Evolutionary conservation across 2,329 filamentous ascomycete species (phyloP).

Genomic region (Samsoniella hepiali): DNA sequence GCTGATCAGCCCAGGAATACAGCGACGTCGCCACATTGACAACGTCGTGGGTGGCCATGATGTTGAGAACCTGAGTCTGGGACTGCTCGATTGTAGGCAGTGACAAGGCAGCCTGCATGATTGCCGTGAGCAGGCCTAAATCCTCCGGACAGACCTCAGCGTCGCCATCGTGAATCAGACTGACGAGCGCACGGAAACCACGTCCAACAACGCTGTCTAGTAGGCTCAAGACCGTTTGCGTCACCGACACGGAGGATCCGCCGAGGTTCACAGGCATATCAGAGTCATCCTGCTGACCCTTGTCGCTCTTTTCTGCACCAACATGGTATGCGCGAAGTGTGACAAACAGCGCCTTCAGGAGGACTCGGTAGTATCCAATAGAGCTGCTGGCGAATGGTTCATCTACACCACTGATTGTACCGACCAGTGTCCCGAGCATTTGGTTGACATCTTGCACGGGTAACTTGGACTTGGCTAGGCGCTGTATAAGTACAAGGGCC

Average conservation of each 20-base stretch:
- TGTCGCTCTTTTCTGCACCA: slow-evolving; percentile 15
- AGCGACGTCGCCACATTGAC: slow-evolving; percentile 80
- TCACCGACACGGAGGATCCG: slow-evolving; percentile 42
- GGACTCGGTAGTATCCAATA: slow-evolving; percentile 72
- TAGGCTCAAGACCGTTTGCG: slow-evolving; percentile 70
- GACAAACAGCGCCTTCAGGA: slow-evolving; percentile 83
- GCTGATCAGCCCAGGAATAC: slow-evolving; percentile 89
- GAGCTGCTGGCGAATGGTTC: slow-evolving; percentile 52
- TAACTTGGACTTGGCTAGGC: slow-evolving; percentile 60
- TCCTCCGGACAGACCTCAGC: slow-evolving; percentile 66
- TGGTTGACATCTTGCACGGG: slow-evolving; percentile 50
- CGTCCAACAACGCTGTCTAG: slow-evolving; percentile 74
- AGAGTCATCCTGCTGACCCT: slow-evolving; percentile 19
- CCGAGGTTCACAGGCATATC: slow-evolving; percentile 35
- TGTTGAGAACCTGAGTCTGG: slow-evolving; percentile 67
- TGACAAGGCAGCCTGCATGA: slow-evolving; percentile 78
- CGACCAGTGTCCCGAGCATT: slow-evolving; percentile 49
- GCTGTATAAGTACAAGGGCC: slow-evolving; percentile 77
- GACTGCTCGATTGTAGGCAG: slow-evolving; percentile 73
- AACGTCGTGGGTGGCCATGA: slow-evolving; percentile 67
- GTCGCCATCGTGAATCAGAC: slow-evolving; percentile 74
- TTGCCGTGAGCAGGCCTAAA: slow-evolving; percentile 80
- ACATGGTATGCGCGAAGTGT: slow-evolving; percentile 64
- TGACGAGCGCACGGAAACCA: slow-evolving; percentile 78
- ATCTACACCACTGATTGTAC: slow-evolving; percentile 51